Evolutionary conservation across 202 grass and related monocot genomes (phyloP).

Genomic region (Panicum hallii): DNA sequence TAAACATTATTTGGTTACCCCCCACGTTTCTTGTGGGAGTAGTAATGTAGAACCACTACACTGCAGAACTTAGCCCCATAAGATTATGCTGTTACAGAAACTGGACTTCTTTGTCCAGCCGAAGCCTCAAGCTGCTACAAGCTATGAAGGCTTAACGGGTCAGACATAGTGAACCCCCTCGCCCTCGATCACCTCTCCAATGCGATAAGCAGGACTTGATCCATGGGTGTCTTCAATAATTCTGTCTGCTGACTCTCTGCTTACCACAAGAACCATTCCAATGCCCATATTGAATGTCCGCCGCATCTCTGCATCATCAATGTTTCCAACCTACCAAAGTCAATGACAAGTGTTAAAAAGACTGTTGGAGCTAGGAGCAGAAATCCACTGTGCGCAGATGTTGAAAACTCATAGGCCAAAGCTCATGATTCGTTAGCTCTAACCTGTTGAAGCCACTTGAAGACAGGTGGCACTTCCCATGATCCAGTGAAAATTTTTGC

Average conservation of each 20-base stretch:
- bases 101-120: slow-evolving; percentile 11
- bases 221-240: slow-evolving; percentile 53
- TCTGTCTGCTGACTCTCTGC: slow-evolving; percentile 52
- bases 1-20: slow-evolving; percentile 39
- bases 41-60: slow-evolving; percentile 17
- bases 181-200: slow-evolving; percentile 76
- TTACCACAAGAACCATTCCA: slow-evolving; percentile 87
- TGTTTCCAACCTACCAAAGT: slow-evolving; percentile 66
- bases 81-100: slow-evolving; percentile 40
- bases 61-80: slow-evolving; percentile 11
- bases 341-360: not conserved
- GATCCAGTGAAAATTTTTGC: slow-evolving; percentile 68
- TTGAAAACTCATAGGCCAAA: slow-evolving; percentile 20
- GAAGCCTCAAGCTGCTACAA: not conserved
- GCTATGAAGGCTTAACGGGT: not conserved
- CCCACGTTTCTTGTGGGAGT: slow-evolving; percentile 23
- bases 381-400: not conserved
- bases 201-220: slow-evolving; percentile 47
- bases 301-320: slow-evolving; percentile 84
- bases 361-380: not conserved
- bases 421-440: not conserved
- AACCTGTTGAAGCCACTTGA: slow-evolving; percentile 85
- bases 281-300: slow-evolving; percentile 96
- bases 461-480: slow-evolving; percentile 72
- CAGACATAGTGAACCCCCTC: slow-evolving; percentile 61